Conservation (phyloP, 805 yeast species). For the Yarrowia sp. region DNA sequence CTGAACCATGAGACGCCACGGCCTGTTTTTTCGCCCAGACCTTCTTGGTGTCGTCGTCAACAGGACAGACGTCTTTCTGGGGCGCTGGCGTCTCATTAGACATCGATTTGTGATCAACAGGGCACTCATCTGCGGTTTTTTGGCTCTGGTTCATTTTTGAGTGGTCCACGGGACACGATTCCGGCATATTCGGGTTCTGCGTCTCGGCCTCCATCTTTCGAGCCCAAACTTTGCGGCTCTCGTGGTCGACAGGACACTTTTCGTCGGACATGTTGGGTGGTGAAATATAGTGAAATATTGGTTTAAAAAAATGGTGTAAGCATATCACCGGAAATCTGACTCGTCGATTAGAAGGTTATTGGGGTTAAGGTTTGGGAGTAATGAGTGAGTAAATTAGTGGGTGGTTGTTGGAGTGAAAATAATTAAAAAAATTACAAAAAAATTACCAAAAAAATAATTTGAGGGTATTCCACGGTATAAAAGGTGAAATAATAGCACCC, state of each 20-base stretch:
- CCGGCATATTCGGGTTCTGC: conserved; percentile 28
- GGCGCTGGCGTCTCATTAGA: neutral
- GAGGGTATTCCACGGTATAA: too few relatives aligned
- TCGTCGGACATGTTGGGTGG: neutral
- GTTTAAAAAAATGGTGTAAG: too few relatives aligned
- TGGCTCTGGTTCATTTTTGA: neutral
- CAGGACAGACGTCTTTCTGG: conserved; percentile 54
- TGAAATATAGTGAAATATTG: neutral
- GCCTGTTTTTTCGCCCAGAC: conserved; percentile 51
- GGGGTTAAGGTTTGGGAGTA: too few relatives aligned
- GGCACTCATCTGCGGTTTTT: too few relatives aligned
- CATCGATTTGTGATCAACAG: neutral
- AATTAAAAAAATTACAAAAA: too few relatives aligned
- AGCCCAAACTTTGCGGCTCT: conserved; percentile 36
- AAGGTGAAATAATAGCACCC: too few relatives aligned
- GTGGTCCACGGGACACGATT: conserved; percentile 29
- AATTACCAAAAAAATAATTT: too few relatives aligned
- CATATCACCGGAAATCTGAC: neutral
- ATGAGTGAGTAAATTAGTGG: too few relatives aligned
- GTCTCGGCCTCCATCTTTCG: conserved; percentile 6
- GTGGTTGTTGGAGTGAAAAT: too few relatives aligned
- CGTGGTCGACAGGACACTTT: conserved; percentile 55
- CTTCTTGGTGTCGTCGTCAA: conserved; percentile 59
- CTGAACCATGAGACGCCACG: conserved; percentile 4
- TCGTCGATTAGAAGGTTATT: neutral